Percentiles rank a stretch among this genome's conserved stretches.
Conservation (phyloP, 2,329 filamentous ascomycete species). For the Penicillium sp. region DNA sequence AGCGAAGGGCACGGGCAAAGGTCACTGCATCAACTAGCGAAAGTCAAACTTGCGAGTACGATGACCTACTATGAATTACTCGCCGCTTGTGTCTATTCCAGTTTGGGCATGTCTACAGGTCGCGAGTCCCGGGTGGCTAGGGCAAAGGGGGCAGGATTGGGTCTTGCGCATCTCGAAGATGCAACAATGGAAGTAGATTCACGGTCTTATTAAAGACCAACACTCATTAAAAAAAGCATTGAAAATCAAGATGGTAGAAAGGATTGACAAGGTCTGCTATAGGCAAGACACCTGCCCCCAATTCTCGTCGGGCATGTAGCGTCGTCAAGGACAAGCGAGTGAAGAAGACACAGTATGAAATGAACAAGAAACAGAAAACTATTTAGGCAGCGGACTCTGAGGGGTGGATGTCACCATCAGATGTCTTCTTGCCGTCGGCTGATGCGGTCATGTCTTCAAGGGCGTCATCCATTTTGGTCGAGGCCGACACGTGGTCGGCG, state of each 20-base stretch:
- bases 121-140: neutral
- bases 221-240: slow-evolving; percentile 8
- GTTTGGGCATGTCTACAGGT: too few relatives aligned
- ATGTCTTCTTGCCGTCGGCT: slow-evolving; percentile 30
- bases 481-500: slow-evolving; percentile 6
- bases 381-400: neutral
- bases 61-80: neutral
- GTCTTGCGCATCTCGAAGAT: neutral
- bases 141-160: neutral
- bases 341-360: slow-evolving; percentile 7
- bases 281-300: neutral
- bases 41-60: neutral
- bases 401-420: slow-evolving; percentile 24
- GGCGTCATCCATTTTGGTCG: slow-evolving; percentile 21
- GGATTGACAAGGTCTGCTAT: neutral
- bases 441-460: slow-evolving; percentile 27
- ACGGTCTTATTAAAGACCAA: neutral
- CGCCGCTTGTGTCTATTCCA: too few relatives aligned
- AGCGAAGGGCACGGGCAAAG: neutral
- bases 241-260: neutral
- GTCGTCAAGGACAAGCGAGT: slow-evolving; percentile 1
- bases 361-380: neutral
- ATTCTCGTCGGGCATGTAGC: neutral
- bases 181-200: neutral
- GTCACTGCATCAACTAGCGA: neutral